These are phyloP conservation scores for Fusarium albidum DNA, from an alignment of 2,329 filamentous ascomycete species.

Conservation along the genomic window DNA sequence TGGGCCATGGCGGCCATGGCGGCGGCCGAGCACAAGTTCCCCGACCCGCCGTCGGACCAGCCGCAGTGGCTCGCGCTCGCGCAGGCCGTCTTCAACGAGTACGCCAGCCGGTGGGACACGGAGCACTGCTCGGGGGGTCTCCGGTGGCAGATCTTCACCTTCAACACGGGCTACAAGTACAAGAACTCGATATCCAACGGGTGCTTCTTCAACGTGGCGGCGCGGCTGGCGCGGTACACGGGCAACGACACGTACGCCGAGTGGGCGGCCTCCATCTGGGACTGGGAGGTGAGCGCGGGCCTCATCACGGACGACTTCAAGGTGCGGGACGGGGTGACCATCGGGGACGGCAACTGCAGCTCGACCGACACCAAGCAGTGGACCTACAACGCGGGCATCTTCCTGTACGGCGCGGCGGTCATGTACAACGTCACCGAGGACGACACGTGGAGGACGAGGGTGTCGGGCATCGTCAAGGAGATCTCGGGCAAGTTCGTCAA, in stretches of 20 bases:
- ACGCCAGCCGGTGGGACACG: conserved; percentile 74
- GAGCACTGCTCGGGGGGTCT: conserved; percentile 74
- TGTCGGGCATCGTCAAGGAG: conserved; percentile 64
- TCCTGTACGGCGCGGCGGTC: conserved; percentile 67
- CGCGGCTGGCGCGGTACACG: conserved; percentile 80
- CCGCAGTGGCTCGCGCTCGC: conserved; percentile 80
- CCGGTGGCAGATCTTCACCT: conserved; percentile 85
- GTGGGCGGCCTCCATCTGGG: conserved; percentile 76
- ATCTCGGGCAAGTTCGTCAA: conserved; percentile 63
- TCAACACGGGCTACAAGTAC: conserved; percentile 76
- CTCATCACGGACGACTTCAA: conserved; percentile 65
- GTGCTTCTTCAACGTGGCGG: conserved; percentile 73
- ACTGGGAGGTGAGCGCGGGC: conserved; percentile 65
- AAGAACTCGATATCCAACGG: conserved; percentile 76
- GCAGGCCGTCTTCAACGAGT: conserved; percentile 83
- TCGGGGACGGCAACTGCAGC: conserved; percentile 54
- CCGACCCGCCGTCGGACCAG: conserved; percentile 67
- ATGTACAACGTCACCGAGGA: conserved; percentile 68
- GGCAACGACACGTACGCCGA: conserved; percentile 79
- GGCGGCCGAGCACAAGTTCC: conserved; percentile 79
- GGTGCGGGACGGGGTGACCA: conserved; percentile 60
- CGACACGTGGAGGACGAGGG: conserved; percentile 63
- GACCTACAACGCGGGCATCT: conserved; percentile 75
- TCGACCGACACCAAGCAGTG: conserved; percentile 68
- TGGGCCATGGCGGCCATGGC: conserved; percentile 86